phyloP scores from a whole-genome alignment of 169 alveolate species.

The Babesia sp. region DNA sequence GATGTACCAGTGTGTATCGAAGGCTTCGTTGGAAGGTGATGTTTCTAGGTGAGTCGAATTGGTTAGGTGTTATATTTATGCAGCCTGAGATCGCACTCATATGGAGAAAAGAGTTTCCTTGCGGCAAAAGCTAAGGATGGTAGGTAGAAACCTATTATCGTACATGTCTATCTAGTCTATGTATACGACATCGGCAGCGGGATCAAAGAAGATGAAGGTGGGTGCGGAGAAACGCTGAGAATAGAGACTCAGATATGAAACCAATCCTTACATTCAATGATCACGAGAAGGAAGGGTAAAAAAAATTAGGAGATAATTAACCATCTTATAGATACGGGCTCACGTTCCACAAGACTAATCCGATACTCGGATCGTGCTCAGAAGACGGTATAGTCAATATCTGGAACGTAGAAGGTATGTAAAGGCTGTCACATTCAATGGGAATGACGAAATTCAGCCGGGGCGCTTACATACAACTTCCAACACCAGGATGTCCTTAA shows the following conservation, averaged over 20 bases:
- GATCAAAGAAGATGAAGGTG: constrained; percentile 16
- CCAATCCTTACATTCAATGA: constrained; percentile 36
- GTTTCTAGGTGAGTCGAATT: constrained; percentile 37
- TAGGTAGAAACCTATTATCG: background rate
- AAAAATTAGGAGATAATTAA: too few relatives aligned
- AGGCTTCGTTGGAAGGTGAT: constrained; percentile 36
- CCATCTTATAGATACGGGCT: constrained; percentile 41
- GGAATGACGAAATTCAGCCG: background rate
- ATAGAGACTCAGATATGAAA: constrained; percentile 14
- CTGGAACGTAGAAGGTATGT: constrained; percentile 45
- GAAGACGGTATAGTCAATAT: constrained; percentile 57
- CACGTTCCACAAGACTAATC: constrained; percentile 37
- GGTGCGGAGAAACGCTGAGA: background rate
- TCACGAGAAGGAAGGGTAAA: constrained; percentile 59
- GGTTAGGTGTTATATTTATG: background rate
- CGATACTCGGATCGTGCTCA: constrained; percentile 54
- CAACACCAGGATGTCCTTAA: constrained; percentile 41
- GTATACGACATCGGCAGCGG: constrained; percentile 36
- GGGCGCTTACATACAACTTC: constrained; percentile 25
- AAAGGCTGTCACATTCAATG: background rate
- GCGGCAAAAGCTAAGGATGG: constrained; percentile 64
- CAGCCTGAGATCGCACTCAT: constrained; percentile 46
- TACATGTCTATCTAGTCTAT: constrained; percentile 17
- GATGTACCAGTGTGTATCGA: constrained; percentile 61
- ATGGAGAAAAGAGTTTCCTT: constrained; percentile 34